Evolutionary conservation across 139 green algal genomes (phyloP), one percentile per base, ranked within the genome.

Genomic region (Chlamydomonas sphaeroides): DNA sequence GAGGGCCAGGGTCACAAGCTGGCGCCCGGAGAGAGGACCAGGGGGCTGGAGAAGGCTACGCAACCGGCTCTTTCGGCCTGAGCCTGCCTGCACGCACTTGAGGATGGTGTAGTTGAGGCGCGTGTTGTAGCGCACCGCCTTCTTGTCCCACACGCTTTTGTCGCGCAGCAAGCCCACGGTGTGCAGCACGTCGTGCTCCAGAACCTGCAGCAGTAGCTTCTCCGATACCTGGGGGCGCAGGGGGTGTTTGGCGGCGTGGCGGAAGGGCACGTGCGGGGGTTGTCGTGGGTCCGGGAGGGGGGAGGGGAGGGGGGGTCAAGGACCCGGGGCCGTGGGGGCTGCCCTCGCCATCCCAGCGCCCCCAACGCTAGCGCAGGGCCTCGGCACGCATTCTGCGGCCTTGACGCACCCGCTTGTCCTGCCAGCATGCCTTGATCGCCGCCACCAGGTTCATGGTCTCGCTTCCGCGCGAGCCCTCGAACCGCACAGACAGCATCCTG

Each of bases 61-160:
- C n/a, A n/a, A n/a, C n/a, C n/a, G n/a, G n/a, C n/a, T n/a, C n/a
- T n/a, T n/a, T n/a, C n/a, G n/a, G n/a, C n/a, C n/a, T n/a, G n/a
- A 70, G 35, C 26, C 10, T 70, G 65, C 33, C 32, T n/a, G n/a
- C n/a, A 38, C 84, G 30, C 56, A 89, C 85, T 89, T 89, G 66
- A 36, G 73, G 38, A 86, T 79, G 28, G 80, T 87, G 80, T 89
- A 89, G 18, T 76, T 63, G 25, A 68, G 76, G 53, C 62, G 68
- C 18, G 85, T 89, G 85, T 87, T 89, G 74, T 83, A 85, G n/a
- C 80, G 66, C 35, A 86, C 67, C 68, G 79, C 75, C 75, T 84
- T 86, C 57, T 80, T 73, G 41, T 68, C 70, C 85, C 85, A 89
- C n/a, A 70, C 3, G 7, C 78, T 62, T 23, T 77, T 69, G 41